Evolutionary conservation across 495 filamentous ascomycete genomes (phyloP).

Genomic region (Xylaria scruposa): DNA sequence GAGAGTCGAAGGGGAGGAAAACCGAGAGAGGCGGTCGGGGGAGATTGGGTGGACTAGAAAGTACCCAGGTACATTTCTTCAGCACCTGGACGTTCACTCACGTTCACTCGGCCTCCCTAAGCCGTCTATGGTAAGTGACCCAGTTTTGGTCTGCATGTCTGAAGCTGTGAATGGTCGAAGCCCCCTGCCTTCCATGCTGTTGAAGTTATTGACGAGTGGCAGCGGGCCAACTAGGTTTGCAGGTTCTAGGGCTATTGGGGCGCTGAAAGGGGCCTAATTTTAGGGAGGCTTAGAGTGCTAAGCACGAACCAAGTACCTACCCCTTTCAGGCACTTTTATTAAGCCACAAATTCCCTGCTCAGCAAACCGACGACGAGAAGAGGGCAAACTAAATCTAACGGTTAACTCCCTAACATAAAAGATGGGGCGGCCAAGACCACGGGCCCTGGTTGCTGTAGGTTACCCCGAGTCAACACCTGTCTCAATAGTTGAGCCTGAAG

Average conservation of each 20-base stretch:
- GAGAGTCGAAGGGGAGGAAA: constrained; percentile 31
- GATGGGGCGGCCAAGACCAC: constrained; percentile 20
- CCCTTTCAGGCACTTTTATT: constrained; percentile 19
- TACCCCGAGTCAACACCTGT: constrained; percentile 14
- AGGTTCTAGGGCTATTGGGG: constrained; percentile 18
- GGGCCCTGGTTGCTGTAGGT: constrained; percentile 19
- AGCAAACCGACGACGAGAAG: neutral
- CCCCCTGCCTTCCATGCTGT: neutral
- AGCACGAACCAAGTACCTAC: constrained; percentile 8
- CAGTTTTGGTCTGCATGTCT: neutral
- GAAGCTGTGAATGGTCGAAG: constrained; percentile 16
- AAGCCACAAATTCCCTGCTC: constrained; percentile 17
- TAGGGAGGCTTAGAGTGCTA: constrained; percentile 15
- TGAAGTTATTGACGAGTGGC: constrained; percentile 5
- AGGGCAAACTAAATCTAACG: neutral
- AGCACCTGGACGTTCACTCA: constrained; percentile 1
- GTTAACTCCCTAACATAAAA: neutral
- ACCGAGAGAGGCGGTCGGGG: constrained; percentile 27
- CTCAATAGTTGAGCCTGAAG: neutral
- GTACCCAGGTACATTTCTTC: constrained; percentile 5
- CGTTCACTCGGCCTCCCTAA: neutral
- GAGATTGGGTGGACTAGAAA: constrained; percentile 10
- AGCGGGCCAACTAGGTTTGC: constrained; percentile 21
- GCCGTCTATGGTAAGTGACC: constrained; percentile 4
- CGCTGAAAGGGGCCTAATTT: constrained; percentile 21